Base-by-base conservation (phyloP, 441 rosid genomes). In the Adansonia grandidieri region DNA sequence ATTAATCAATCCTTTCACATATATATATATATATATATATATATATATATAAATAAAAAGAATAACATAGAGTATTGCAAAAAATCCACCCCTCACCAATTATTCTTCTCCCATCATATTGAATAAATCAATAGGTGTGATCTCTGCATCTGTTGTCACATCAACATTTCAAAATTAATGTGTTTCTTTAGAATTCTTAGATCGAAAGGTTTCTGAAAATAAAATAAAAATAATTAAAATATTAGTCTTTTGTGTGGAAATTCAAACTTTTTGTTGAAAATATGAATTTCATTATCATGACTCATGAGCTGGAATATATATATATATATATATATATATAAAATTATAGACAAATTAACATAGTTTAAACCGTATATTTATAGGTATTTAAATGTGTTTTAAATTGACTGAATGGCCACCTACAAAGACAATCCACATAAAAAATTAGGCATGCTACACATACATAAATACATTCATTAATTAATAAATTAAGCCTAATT, bases 361-460 rank as follows among this genome's bases (percentile, higher is more conserved):
- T 28, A 32, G 5, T 5, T 32, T 3, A 63, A 32, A 64, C 4
- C 0, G 2, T 28, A n/a, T n/a, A n/a, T n/a, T n/a, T 40, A 6
- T 15, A 14, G 13, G 71, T 44, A 14, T 66, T 15, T 66, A n/a
- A 66, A 67, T 17, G 28, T 44, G 28, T 13, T 28, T 62, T 28
- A 13, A 62, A 62, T 0, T 28, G 11, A 13, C 13, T 11, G 67
- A 28, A 28, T 11, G 42, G 42, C 40, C 11, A 8, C 20, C 22
- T 7, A 24, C 48, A 22, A 71, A 53, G 47, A 28, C 4, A 51
- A 51, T 0, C 61, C 4, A 51, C 22, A 22, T 20, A 14, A 63
- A 32, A 69, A 69, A 22, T 69, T 69, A 69, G 58, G 74, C 58
- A 3, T 48, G 74, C 74, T 48, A 50, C 6, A 22, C 42, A 10